Base-by-base conservation (phyloP, 192 early-diverging fungal genomes). In the Umbelopsis isabellina region DNA sequence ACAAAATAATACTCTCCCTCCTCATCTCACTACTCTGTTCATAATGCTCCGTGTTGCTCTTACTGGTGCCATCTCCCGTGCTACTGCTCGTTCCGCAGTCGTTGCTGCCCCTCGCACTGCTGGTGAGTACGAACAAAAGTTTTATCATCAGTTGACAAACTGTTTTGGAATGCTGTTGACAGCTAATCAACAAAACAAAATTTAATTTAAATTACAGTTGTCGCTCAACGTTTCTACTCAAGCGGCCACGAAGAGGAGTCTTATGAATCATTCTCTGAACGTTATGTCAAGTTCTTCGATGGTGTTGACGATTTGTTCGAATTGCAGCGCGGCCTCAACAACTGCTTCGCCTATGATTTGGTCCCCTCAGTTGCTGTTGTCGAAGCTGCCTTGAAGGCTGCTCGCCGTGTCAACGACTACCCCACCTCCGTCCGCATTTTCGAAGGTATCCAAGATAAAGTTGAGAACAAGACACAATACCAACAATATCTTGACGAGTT, bases 241-340 rank as follows among this genome's bases (percentile, higher is more conserved):
- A 81, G 85, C 44, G 75, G 68, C 33, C 88, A 91, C 81, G 82
- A 86, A 41, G 89, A 90, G 53, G 91, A 92, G 70, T 86, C 89
- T 47, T 94, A 86, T 74, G 93, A 94, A 76, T 85, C 88, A 65
- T 91, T 89, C 77, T 90, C 86, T 44, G 86, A 89, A 72, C 91
- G 91, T 67, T 93, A 91, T 71, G 86, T 91, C 74, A 86, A 87
- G 79, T 93, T 93, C 75, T 94, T 94, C 80, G 90, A 93, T 67
- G 86, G 87, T 68, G 91, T 91, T 65, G 92, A 94, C 64, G 96
- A 99, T 85, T 88, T 93, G 74, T 98, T 97, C 83, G 97, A 99
- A 87, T 88, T 99, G 48, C 94, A 98, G 87, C 90, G 95, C 73
- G 95, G 96, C 33, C 86, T 99, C 78, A 98, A 98, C 89, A 96